A percentile compares a stretch with the other conserved stretches of the same genome.
Evolutionary conservation across 345 rosid genomes (phyloP).

Genomic region (Aethionema arabicum): DNA sequence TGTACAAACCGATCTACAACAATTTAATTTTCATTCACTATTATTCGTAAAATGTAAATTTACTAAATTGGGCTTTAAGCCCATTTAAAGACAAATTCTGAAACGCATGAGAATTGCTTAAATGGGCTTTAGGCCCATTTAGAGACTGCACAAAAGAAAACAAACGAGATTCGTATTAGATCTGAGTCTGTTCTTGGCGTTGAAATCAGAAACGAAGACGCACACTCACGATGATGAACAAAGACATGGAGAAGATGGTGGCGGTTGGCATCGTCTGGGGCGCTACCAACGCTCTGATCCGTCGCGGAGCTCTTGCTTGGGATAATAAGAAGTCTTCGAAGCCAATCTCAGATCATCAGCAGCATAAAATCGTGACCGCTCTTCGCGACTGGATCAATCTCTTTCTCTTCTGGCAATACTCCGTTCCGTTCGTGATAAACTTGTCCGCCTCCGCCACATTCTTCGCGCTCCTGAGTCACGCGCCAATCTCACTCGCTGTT

Average conservation of each 20-base stretch:
- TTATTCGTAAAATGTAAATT: too few species aligned
- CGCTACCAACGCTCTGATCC: slow-evolving; percentile 84
- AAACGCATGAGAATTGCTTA: too few species aligned
- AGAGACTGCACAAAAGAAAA: too few species aligned
- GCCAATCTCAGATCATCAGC: slow-evolving; percentile 24
- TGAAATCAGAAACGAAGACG: too few species aligned
- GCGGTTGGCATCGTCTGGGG: slow-evolving; percentile 93
- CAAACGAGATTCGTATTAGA: too few species aligned
- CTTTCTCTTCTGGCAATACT: slow-evolving; percentile 85
- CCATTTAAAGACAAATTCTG: too few species aligned
- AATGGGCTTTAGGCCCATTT: too few species aligned
- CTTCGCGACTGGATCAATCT: slow-evolving; percentile 56
- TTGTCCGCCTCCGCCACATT: slow-evolving; percentile 90
- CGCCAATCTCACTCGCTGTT: slow-evolving; percentile 82
- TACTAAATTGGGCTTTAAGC: too few species aligned
- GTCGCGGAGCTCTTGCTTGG: slow-evolving; percentile 90
- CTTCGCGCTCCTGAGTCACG: slow-evolving; percentile 65
- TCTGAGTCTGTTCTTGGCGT: too few species aligned
- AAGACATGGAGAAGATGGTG: slow-evolving; percentile 79
- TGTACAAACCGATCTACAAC: too few species aligned
- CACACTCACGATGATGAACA: slow-evolving; percentile 37
- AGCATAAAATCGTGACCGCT: slow-evolving; percentile 41
- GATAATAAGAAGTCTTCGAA: slow-evolving; percentile 38
- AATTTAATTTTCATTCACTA: too few species aligned
- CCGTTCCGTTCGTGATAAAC: slow-evolving; percentile 74